A percentile compares a stretch with the other conserved stretches of the same genome.
These are phyloP conservation scores for Boletus putidus DNA, from an alignment of 1,284 basidiomycete genomes.

Conservation along the genomic window DNA sequence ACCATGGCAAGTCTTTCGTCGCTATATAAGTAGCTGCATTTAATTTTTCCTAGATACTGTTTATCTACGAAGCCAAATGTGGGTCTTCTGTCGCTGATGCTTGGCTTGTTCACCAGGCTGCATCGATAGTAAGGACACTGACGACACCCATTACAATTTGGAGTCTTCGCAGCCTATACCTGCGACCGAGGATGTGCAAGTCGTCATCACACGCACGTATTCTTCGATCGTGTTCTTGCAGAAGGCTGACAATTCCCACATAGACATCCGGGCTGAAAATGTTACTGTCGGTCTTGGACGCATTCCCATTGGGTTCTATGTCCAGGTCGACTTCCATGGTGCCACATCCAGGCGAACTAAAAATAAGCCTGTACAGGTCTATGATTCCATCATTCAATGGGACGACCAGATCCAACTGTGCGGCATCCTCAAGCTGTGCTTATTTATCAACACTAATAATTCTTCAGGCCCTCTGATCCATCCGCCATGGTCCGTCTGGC, in stretches of 20 bases:
- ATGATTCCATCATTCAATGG: no score
- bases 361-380: no score
- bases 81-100: not conserved
- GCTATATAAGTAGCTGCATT: not conserved
- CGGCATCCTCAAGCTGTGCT: no score
- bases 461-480: conserved; percentile 7
- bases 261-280: conserved; percentile 11
- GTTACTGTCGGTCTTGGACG: conserved; percentile 2
- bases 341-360: no score
- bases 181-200: not conserved
- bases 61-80: not conserved
- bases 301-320: no score
- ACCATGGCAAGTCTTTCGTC: not conserved
- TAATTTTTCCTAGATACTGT: not conserved
- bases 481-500: not conserved
- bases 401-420: no score
- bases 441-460: no score
- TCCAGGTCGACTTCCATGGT: no score
- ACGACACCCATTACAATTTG: no score
- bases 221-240: not conserved
- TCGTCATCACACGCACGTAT: conserved; percentile 3
- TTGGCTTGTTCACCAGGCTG: not conserved
- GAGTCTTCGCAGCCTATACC: not conserved
- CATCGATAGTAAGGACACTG: not conserved
- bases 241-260: not conserved